Conservation (phyloP, 1,284 basidiomycete species). For the Ceratobasidium papillatum region DNA sequence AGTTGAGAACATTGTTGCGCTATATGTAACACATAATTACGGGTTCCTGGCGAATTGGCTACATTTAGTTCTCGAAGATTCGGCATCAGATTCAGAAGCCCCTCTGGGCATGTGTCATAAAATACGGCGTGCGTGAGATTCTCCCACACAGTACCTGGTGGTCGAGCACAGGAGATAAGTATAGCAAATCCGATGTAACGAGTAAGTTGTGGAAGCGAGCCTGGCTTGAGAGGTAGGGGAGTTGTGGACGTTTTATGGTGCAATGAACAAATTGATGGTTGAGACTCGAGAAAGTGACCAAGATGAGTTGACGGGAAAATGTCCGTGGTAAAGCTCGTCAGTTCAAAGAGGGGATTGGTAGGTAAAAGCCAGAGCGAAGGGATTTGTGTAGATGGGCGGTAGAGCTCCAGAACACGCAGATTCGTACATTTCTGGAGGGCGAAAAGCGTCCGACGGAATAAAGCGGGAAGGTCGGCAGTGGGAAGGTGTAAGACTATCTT, state of each 20-base stretch:
- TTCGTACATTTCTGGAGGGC: slow-evolving; percentile 1
- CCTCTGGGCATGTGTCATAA: slow-evolving; percentile 4
- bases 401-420: slow-evolving; percentile 17
- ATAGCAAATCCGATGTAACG: neutral
- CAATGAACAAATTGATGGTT: slow-evolving; percentile 19
- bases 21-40: neutral
- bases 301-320: neutral
- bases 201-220: neutral
- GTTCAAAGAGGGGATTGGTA: neutral
- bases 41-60: neutral
- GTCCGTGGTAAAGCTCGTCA: neutral
- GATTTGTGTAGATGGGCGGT: neutral
- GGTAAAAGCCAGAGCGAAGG: slow-evolving; percentile 8
- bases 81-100: slow-evolving; percentile 18
- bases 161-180: slow-evolving; percentile 3
- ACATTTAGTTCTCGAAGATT: slow-evolving; percentile 5
- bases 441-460: slow-evolving; percentile 6
- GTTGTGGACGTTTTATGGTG: neutral
- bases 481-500: slow-evolving; percentile 14
- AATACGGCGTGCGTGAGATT: slow-evolving; percentile 20
- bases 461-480: slow-evolving; percentile 1
- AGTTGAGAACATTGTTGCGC: neutral
- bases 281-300: slow-evolving; percentile 20
- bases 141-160: slow-evolving; percentile 2
- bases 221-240: neutral